Percentiles rank a stretch among this genome's conserved stretches.
Evolutionary conservation across 1,139 yeast genomes (phyloP).

Genomic region (Scheffersomyces cryptocercus): DNA sequence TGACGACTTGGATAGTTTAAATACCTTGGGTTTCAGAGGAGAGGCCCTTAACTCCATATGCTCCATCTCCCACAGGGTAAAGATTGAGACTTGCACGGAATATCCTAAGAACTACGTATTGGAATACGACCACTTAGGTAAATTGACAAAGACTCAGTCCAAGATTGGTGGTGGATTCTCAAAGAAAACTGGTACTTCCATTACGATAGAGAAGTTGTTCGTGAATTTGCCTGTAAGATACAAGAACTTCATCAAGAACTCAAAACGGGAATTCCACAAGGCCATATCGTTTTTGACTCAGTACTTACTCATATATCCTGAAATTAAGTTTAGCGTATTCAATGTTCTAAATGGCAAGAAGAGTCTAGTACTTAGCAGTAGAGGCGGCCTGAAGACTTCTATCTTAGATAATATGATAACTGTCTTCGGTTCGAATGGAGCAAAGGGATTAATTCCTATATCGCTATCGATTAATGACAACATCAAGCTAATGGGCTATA

Average conservation of each 20-base stretch:
- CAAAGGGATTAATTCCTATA: constrained; percentile 56
- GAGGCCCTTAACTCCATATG: constrained; percentile 81
- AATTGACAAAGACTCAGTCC: constrained; percentile 30
- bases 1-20: constrained; percentile 54
- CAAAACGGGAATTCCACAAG: constrained; percentile 70
- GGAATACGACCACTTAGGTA: constrained; percentile 56
- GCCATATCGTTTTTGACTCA: constrained; percentile 63
- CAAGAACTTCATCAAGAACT: constrained; percentile 68
- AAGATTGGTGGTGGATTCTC: constrained; percentile 44
- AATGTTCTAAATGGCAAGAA: constrained; percentile 55
- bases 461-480: constrained; percentile 23
- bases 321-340: constrained; percentile 58
- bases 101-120: constrained; percentile 62
- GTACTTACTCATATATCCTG: constrained; percentile 63
- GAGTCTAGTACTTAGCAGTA: constrained; percentile 49
- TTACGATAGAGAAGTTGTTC: constrained; percentile 55
- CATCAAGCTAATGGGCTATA: constrained; percentile 53
- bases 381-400: constrained; percentile 40
- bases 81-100: constrained; percentile 57
- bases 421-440: constrained; percentile 68
- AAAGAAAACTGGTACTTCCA: constrained; percentile 55
- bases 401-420: constrained; percentile 57
- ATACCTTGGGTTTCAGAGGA: constrained; percentile 79
- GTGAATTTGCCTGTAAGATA: constrained; percentile 70
- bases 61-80: constrained; percentile 51